These are phyloP conservation scores for Corylus avellana DNA, from an alignment of 306 rosid genomes.

Conservation along the genomic window DNA sequence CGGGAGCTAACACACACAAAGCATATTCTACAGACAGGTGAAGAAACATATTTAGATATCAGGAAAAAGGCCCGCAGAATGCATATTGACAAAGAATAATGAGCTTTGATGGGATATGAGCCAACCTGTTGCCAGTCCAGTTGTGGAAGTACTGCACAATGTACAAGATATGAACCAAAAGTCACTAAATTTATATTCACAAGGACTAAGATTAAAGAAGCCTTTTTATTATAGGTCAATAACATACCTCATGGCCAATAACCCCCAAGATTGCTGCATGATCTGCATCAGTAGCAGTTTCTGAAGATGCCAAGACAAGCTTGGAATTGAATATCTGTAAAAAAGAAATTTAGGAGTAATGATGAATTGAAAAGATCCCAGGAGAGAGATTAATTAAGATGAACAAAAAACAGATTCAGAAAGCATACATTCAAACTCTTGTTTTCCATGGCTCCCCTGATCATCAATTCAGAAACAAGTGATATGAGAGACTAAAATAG, in stretches of 20 bases:
- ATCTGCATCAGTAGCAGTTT: conserved; percentile 87
- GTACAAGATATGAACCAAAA: conserved; percentile 27
- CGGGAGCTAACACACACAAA: conserved; percentile 16
- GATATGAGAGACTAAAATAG: background rate
- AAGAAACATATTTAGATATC: conserved; percentile 14
- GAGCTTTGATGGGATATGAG: conserved; percentile 12
- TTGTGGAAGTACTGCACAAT: conserved; percentile 95
- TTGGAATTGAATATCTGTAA: conserved; percentile 85
- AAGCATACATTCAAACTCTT: conserved; percentile 91
- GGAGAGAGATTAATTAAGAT: conserved; percentile 15
- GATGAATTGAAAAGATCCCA: conserved; percentile 9
- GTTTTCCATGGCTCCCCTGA: conserved; percentile 99
- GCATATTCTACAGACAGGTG: background rate
- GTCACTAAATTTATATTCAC: conserved; percentile 26
- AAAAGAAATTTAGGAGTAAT: conserved; percentile 15
- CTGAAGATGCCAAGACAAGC: conserved; percentile 97
- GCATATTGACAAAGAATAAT: conserved; percentile 21
- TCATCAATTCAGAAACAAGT: conserved; percentile 35
- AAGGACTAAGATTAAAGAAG: conserved; percentile 19
- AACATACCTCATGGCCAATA: conserved; percentile 96
- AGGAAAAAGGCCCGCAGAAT: conserved; percentile 17
- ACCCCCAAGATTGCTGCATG: conserved; percentile 97
- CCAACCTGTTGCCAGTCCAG: conserved; percentile 99
- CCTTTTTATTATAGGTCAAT: conserved; percentile 15
- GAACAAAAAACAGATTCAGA: conserved; percentile 19